Evolutionary conservation across 352 stramenopile genomes (phyloP).

Genomic region (Pythium myriotylum): DNA sequence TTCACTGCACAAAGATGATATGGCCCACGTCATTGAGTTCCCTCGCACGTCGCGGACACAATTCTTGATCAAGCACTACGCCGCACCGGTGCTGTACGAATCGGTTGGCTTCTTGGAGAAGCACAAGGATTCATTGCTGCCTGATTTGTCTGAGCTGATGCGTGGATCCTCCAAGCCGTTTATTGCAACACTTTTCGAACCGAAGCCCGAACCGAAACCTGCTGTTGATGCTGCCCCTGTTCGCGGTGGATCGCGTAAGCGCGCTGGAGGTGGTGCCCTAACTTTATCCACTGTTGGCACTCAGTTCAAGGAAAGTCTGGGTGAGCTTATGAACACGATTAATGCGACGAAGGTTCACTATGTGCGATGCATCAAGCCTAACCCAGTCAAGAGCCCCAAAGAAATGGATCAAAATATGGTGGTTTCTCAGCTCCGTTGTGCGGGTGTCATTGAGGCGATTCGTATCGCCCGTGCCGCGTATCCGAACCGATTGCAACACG

Average conservation of each 20-base stretch:
- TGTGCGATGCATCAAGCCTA: slow-evolving; percentile 99
- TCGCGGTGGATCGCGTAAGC: slow-evolving; percentile 43
- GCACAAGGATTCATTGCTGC: slow-evolving; percentile 95
- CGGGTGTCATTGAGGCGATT: slow-evolving; percentile 99
- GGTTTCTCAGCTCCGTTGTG: slow-evolving; percentile 96
- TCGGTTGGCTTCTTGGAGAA: slow-evolving; percentile 95
- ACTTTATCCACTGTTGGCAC: slow-evolving; percentile 79
- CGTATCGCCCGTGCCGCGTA: slow-evolving; percentile 98
- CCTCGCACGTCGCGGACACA: slow-evolving; percentile 83
- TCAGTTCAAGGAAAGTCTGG: slow-evolving; percentile 95
- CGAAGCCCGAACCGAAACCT: slow-evolving; percentile 52
- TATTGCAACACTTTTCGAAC: slow-evolving; percentile 73
- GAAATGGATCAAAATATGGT: slow-evolving; percentile 93
- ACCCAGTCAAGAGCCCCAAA: slow-evolving; percentile 93
- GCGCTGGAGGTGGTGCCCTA: slow-evolving; percentile 54
- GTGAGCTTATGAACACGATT: slow-evolving; percentile 95
- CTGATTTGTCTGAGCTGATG: slow-evolving; percentile 92
- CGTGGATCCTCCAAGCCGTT: slow-evolving; percentile 72
- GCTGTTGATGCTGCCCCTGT: slow-evolving; percentile 36
- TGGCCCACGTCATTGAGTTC: slow-evolving; percentile 84
- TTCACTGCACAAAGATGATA: slow-evolving; percentile 85
- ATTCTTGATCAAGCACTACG: slow-evolving; percentile 96
- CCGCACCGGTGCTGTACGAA: slow-evolving; percentile 93
- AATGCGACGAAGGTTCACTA: slow-evolving; percentile 97
- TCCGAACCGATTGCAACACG: slow-evolving; percentile 95